Evolutionary conservation across 2,329 filamentous ascomycete genomes (phyloP).

Genomic region (Cercospora beticola): DNA sequence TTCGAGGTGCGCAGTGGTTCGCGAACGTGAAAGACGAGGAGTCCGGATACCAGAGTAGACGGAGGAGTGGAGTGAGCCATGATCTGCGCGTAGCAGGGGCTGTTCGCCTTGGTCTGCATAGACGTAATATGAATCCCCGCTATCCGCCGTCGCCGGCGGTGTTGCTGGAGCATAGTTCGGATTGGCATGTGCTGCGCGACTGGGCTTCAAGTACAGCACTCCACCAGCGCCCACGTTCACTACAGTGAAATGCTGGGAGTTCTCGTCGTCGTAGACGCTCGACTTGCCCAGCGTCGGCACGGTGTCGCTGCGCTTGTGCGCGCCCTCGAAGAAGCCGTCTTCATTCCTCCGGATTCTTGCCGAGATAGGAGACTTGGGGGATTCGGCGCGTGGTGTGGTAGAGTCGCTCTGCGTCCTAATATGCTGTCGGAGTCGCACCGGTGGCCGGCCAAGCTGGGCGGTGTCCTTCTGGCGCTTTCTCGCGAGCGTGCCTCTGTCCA

Average conservation of each 20-base stretch:
- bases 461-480: conserved; percentile 30
- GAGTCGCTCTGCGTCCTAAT: conserved; percentile 15
- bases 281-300: conserved; percentile 23
- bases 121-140: conserved; percentile 18
- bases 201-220: conserved; percentile 47
- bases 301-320: conserved; percentile 23
- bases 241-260: conserved; percentile 46
- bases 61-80: conserved; percentile 11
- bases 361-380: conserved; percentile 16
- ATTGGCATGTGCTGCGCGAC: conserved; percentile 27
- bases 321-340: conserved; percentile 20
- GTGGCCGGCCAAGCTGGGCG: conserved; percentile 23
- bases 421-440: conserved; percentile 22
- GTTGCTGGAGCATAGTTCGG: conserved; percentile 31
- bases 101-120: conserved; percentile 16
- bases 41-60: conserved; percentile 30
- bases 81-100: conserved; percentile 24
- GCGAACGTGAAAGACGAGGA: conserved; percentile 23
- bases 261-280: conserved; percentile 28
- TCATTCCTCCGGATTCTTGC: conserved; percentile 27
- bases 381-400: conserved; percentile 8
- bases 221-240: conserved; percentile 50
- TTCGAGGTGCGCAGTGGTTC: conserved; percentile 9
- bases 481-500: conserved; percentile 27
- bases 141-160: conserved; percentile 32